Evolutionary conservation across 78 protist genomes (phyloP), one percentile per base, ranked within the genome.

Genomic region (Cavenderia fasciculata): DNA sequence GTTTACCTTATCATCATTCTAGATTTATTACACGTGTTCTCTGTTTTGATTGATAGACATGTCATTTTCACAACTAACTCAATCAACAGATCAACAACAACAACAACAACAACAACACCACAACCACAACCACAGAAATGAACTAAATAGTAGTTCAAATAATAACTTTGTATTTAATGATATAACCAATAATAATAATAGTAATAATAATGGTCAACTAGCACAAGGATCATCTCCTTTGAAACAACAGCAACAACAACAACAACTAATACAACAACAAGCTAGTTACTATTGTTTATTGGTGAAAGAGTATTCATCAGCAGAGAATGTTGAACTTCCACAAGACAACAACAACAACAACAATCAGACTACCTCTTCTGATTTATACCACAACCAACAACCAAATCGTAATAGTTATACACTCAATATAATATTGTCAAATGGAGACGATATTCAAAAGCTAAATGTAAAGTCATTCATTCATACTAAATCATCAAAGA

Each of bases 381-480:
- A 10, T 44, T 11, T 44, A 44, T n/a, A 44, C 49, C 49, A 44
- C 49, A 44, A 44, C 21, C 10, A 44, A 44, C 10, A 44, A 57
- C 27, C 47, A n/a, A 43, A 10, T 38, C 33, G 52, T 36, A 59
- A 76, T 18, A 65, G 59, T 40, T 31, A 18, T 46, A 31, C 90
- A 54, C 40, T 82, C 2, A 82, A 82, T 19, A 82, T 63, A 18
- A 36, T 82, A 16, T 46, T 43, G 16, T 62, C 90, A 25, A 68
- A 68, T 68, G 72, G 65, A 36, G 16, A 27, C 14, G 66, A 82
- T 7, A 16, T 33, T 21, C 74, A 66, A 82, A 52, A 68, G 19
- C 18, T 52, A 23, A 82, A 82, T 52, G 68, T 82, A 12, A 82
- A 82, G 33, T 69, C 77, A 57, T 82, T 68, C 10, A 82, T 82